Evolutionary conservation across 2,329 filamentous ascomycete genomes (phyloP).

Genomic region (Calonectria pseudoreteaudii): DNA sequence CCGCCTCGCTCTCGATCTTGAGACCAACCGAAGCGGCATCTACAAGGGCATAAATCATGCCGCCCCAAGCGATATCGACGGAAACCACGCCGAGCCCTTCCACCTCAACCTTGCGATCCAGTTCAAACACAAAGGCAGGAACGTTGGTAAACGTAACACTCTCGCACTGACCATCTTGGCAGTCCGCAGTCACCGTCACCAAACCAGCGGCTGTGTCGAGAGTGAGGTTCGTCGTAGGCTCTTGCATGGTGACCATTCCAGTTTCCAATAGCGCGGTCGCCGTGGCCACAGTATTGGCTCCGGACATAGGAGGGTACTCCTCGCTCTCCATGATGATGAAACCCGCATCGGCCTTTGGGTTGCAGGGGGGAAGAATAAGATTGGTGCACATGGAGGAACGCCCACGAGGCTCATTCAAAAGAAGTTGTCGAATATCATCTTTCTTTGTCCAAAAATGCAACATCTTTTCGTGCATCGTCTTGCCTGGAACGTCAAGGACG

Average conservation of each 20-base stretch:
- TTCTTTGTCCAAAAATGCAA: conserved; percentile 29
- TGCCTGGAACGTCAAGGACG: conserved; percentile 30
- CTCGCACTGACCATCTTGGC: conserved; percentile 34
- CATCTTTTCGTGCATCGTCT: conserved; percentile 37
- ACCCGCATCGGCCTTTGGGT: conserved; percentile 33
- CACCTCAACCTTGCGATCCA: conserved; percentile 26
- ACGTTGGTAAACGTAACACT: conserved; percentile 34
- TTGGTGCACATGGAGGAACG: conserved; percentile 34
- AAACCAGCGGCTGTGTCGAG: conserved; percentile 32
- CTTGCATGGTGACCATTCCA: conserved; percentile 32
- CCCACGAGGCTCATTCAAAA: conserved; percentile 31
- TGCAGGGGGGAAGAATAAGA: conserved; percentile 26
- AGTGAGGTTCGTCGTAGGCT: conserved; percentile 30
- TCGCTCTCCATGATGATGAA: conserved; percentile 39
- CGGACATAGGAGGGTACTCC: conserved; percentile 35
- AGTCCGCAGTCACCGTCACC: conserved; percentile 29
- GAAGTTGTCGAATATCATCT: conserved; percentile 27
- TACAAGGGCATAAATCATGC: conserved; percentile 35
- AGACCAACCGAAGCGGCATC: conserved; percentile 28
- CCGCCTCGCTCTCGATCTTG: conserved; percentile 24
- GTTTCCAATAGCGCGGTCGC: conserved; percentile 30
- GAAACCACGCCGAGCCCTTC: conserved; percentile 21
- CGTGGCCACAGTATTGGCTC: conserved; percentile 31
- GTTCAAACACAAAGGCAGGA: conserved; percentile 32
- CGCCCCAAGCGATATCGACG: conserved; percentile 31